Base-by-base conservation (phyloP, 495 filamentous ascomycete genomes). In the Hapsidospora chrysogenum region DNA sequence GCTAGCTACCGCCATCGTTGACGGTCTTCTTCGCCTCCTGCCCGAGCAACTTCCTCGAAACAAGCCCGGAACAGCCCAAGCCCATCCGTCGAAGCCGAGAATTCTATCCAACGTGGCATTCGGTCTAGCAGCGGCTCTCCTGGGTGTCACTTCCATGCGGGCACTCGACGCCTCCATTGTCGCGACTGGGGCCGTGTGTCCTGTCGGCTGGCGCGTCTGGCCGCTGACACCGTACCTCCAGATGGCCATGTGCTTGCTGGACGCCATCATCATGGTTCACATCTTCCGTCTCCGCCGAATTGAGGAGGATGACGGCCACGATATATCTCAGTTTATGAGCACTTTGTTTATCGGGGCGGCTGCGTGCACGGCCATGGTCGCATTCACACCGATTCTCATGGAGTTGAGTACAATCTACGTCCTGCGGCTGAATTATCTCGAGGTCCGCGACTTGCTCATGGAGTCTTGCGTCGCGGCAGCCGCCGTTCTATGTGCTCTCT, bases 171-270 rank as follows among this genome's bases (percentile, higher is more conserved):
- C n/a, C n/a, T n/a, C n/a, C n/a, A n/a, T n/a, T n/a, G n/a, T n/a
- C n/a, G n/a, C n/a, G n/a, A n/a, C n/a, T n/a, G 23, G 33, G n/a
- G 25, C 33, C 2, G 7, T 36, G 8, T 36, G 33, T 27, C 33
- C 33, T 3, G n/a, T 28, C 4, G 33, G 33, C 22, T 36, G 33
- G 33, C 19, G 20, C 20, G 17, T 16, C 16, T 21, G 17, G 13
- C 20, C 13, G 2, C 23, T 22, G 8, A 5, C 23, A 9, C 17
- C 31, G 3, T 14, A 17, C 31, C 20, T 22, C 9, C 31, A 33
- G 31, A 11, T 33, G 1, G 11, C 23, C 9, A 33, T 8, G 3
- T 20, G 17, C 10, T 8, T 33, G 0, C 17, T 33, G 3, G 18
- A 33, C 16, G 31, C 31, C n/a, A 21, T 13, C 0, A 33, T 33